Evolutionary conservation across 1,284 basidiomycete genomes (phyloP), one percentile per base, ranked within the genome.

Genomic region (Ustilago esculenta): DNA sequence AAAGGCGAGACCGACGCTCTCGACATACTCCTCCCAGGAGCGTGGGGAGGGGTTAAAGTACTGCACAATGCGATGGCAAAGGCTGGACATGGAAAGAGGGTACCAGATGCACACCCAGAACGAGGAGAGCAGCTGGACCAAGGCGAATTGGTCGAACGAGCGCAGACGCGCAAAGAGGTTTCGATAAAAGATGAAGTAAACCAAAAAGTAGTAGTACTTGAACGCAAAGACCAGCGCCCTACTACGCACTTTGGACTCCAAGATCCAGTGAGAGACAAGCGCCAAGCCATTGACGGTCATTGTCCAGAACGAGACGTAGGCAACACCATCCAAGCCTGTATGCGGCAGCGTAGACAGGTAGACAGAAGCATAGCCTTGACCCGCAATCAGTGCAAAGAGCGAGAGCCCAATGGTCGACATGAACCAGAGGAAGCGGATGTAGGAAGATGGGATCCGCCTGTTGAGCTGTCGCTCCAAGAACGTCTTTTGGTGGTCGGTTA

Each of bases 351-450:
- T 87, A 9, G 82, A 83, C 4, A 87, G 80, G 69, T 85, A 87
- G 17, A 86, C 79, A 40, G 83, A 85, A 2, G 86, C 85, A 63
- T 86, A 87, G 55, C 84, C 85, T 77, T 87, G 86, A 5, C 86
- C 86, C n/a, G 84, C 84, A n/a, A 87, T 81, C 9, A 87, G 79
- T 0, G 85, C 84, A 49, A 86, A 82, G n/a, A 85, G 81, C 21
- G 85, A 85, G 4, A 86, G 83, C 2, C 82, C 83, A n/a, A 87
- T 79, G 24, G 83, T 84, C 2, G 81, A 79, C 81, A 86, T 84
- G 78, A 87, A 87, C 86, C 86, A 87, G 12, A 86, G 75, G 72
- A 86, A 87, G 7, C 86, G 82, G 14, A 83, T 79, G 81, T 86
- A 87, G 0, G 84, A 85, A 10, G 84, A 82, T 0, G 86, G 86